Base-by-base conservation (phyloP, 2,329 filamentous ascomycete species). In the Fonsecaea pedrosoi region DNA sequence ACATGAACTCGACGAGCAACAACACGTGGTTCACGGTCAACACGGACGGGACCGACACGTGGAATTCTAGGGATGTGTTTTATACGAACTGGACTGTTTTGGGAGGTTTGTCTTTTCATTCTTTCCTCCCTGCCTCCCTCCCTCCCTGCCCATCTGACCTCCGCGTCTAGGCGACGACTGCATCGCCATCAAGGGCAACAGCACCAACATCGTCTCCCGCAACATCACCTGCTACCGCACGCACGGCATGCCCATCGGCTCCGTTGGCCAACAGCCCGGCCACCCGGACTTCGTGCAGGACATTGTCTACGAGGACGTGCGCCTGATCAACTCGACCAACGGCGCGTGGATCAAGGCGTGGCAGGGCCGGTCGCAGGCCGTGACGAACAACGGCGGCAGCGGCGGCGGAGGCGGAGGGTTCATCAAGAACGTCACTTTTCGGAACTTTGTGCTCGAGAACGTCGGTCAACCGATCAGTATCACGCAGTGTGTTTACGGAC, bases 311-410 rank as follows among this genome's bases (percentile, higher is more conserved):
- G 86, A 84, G 77, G 88, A 89, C 71, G 80, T 84, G 53, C 83
- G 82, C 45, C 85, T 88, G 83, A 81, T 81, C 61, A 87, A 89
- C 71, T 84, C 86, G 32, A 80, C 85, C 61, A 86, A 90, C 70
- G 89, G 87, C 35, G 89, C 89, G 0, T 86, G 89, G 66, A 91
- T 92, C 79, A 92, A 92, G 77, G 89, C 91, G 63, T 92, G 89
- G 89, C 88, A 89, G 0, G 87, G 87, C 38, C 73, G 83, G 18
- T 72, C 82, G 3, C 82, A 85, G 1, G 82, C 83, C 0, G 78
- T 89, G 3, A 85, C 85, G 18, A 85, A 83, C 18, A 85, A 88
- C 63, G 58, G 64, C 10, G 82, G 90, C 0, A 85, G 87, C 72
- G 89, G 89, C 6, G 88, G 89, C n/a, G 89, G 88, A 18, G 88